These are phyloP conservation scores for Amanita muscaria DNA, from an alignment of 768 basidiomycete species.

Conservation along the genomic window DNA sequence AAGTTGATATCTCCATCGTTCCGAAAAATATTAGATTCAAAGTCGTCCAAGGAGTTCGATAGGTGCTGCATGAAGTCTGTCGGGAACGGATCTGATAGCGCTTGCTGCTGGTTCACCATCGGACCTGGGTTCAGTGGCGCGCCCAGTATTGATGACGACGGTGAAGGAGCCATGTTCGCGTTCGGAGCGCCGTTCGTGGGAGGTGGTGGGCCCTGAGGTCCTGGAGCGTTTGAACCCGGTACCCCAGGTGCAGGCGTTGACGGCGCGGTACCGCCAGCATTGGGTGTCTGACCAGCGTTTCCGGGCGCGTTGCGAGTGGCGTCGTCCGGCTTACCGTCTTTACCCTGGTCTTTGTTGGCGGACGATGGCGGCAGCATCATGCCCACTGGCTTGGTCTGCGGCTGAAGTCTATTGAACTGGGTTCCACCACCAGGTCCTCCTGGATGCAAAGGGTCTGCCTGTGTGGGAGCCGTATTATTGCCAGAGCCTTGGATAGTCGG, in stretches of 20 bases:
- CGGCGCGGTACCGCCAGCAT: constrained; percentile 5
- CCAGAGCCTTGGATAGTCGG: constrained; percentile 2
- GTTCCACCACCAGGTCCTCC: not conserved
- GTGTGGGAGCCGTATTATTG: not conserved
- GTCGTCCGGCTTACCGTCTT: constrained; percentile 4
- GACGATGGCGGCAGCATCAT: constrained; percentile 8
- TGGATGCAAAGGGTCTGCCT: constrained; percentile 2
- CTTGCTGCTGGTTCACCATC: constrained; percentile 4
- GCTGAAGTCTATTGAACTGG: constrained; percentile 4
- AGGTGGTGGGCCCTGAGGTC: not conserved
- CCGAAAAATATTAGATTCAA: constrained; percentile 32
- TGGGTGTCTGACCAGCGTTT: constrained; percentile 8
- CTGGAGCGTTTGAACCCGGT: not conserved
- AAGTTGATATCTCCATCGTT: constrained; percentile 50
- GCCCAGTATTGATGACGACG: constrained; percentile 6
- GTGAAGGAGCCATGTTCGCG: constrained; percentile 1
- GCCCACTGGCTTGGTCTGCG: constrained; percentile 6
- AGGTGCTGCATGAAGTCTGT: constrained; percentile 15
- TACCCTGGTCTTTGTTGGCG: constrained; percentile 7
- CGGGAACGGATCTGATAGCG: constrained; percentile 5
- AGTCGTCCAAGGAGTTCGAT: constrained; percentile 32
- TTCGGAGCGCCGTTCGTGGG: constrained; percentile 5
- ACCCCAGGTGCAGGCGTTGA: constrained; percentile 6
- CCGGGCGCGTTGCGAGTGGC: not conserved
- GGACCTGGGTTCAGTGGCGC: constrained; percentile 5